Base-by-base conservation (phyloP, 2,329 filamentous ascomycete genomes). In the Aphanoascus verrucosus region DNA sequence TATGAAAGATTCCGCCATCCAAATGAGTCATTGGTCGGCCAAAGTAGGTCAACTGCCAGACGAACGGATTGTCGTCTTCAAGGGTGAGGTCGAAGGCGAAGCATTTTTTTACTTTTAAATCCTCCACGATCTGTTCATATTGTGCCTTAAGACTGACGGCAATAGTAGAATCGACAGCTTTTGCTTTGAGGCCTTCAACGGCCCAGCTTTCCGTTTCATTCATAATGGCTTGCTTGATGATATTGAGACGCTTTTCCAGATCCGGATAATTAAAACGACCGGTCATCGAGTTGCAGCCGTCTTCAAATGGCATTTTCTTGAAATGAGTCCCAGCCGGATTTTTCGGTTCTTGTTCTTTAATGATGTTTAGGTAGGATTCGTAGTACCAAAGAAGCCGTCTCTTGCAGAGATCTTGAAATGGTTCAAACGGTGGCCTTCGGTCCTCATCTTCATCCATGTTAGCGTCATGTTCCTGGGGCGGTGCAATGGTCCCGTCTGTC, bases 351-450 rank as follows among this genome's bases (percentile, higher is more conserved):
- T 83, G 85, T 56, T 82, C 77, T 37, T 82, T 76, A 49, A 94
- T 83, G 1, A 84, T 78, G 2, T 78, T 73, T 19, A 93, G 73
- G 64, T 97, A 97, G 2, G 86, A 86, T 60, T 94, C 86, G 67
- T 87, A 94, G 70, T 97, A 97, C 93, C 93, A 97, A 12, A 97
- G 74, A 65, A 97, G 96, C 1, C 90, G 82, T 37, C 86, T 83
- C 70, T 97, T 97, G 76, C 85, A 87, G 4, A 95, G 75, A 63
- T 97, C 91, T 60, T 83, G 84, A 72, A 97, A 97, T 0, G 89
- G 88, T 60, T 94, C 86, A 67, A 88, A 94, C 0, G 80, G 77
- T 0, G 80, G 64, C 6, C 64, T 69, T 0, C 69, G 65, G 6
- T 67, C 59, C 35, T 65, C 65, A 55, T 70, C 74, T 43, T 58